phyloP scores from a whole-genome alignment of 495 filamentous ascomycete genomes.

The Penicillium maclennaniae region DNA sequence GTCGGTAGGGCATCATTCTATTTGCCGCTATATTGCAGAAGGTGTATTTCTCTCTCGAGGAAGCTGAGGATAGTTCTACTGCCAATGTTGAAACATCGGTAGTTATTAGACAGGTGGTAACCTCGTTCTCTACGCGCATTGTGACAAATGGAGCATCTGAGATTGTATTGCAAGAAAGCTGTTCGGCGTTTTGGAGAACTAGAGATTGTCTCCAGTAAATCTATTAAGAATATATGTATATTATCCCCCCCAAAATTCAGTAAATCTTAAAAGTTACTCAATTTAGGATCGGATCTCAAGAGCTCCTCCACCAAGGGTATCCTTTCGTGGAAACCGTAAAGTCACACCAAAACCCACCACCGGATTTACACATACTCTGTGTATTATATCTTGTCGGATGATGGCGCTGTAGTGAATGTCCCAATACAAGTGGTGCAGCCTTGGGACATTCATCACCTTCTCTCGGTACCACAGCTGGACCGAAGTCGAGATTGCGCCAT shows the following conservation, averaged over 20 bases:
- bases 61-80: too few relatives aligned
- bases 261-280: background rate
- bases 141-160: too few relatives aligned
- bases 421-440: background rate
- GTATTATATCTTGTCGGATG: background rate
- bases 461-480: background rate
- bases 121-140: too few relatives aligned
- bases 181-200: too few relatives aligned
- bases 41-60: too few relatives aligned
- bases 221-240: too few relatives aligned
- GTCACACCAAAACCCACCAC: conserved; percentile 2
- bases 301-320: background rate
- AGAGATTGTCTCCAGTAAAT: too few relatives aligned
- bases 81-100: too few relatives aligned
- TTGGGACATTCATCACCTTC: background rate
- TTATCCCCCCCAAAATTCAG: background rate
- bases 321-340: background rate
- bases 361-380: background rate
- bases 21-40: too few relatives aligned
- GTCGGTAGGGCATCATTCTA: too few relatives aligned
- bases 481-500: conserved; percentile 2
- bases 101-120: too few relatives aligned
- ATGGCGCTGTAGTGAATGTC: background rate
- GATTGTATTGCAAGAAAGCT: too few relatives aligned
- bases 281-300: background rate